A percentile compares a stretch with the other conserved stretches of the same genome.
Evolutionary conservation across 768 basidiomycete genomes (phyloP).

Genomic region (Lentinula detonsa): DNA sequence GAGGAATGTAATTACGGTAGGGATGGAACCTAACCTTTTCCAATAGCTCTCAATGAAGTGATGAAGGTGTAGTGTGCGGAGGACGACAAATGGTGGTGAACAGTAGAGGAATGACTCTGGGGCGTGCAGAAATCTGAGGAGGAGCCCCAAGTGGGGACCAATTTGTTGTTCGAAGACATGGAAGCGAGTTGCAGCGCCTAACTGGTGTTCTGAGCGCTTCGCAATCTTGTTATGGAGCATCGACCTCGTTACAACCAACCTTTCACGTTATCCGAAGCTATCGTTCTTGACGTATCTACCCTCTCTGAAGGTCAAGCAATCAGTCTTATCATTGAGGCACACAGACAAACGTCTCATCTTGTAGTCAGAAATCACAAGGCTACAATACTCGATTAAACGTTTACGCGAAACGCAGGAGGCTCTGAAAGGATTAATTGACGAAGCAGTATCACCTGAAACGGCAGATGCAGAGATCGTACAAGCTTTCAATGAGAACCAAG

Average conservation of each 20-base stretch:
- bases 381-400: slow-evolving; percentile 65
- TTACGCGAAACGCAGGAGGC: slow-evolving; percentile 56
- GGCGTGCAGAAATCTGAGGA: too few species aligned
- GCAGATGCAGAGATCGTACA: slow-evolving; percentile 52
- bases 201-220: too few species aligned
- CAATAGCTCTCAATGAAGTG: too few species aligned
- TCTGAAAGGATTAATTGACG: slow-evolving; percentile 40
- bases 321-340: background rate
- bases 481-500: slow-evolving; percentile 66
- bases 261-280: slow-evolving; percentile 63
- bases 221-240: slow-evolving; percentile 49
- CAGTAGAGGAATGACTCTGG: too few species aligned
- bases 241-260: slow-evolving; percentile 65
- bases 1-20: too few species aligned
- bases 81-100: too few species aligned
- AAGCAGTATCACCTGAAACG: slow-evolving; percentile 22
- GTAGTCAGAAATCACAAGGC: slow-evolving; percentile 62
- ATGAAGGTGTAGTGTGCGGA: too few species aligned
- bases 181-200: too few species aligned
- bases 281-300: slow-evolving; percentile 54
- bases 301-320: slow-evolving; percentile 60
- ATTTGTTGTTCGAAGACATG: too few species aligned
- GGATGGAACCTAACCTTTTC: too few species aligned
- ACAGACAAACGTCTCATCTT: background rate
- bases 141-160: too few species aligned